These are phyloP conservation scores for Mucor circinelloides DNA, from an alignment of 371 early-diverging fungal genomes.

Conservation along the genomic window DNA sequence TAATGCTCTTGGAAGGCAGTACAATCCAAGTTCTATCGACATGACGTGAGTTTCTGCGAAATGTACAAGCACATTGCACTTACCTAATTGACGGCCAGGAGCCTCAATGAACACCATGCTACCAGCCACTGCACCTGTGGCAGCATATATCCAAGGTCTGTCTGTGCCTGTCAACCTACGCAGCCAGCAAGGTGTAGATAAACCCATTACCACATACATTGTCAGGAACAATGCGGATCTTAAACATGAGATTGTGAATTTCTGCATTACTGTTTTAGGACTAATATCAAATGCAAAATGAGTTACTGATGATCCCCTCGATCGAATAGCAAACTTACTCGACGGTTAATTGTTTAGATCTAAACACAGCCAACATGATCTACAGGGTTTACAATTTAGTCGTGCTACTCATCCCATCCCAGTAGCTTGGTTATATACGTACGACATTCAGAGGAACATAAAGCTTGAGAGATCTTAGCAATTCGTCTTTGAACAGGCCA, in stretches of 20 bases:
- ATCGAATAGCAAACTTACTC: conserved; percentile 36
- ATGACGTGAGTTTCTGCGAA: background rate
- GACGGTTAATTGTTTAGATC: conserved; percentile 42
- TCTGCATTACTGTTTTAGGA: conserved; percentile 37
- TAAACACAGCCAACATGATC: conserved; percentile 64
- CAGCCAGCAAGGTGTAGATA: conserved; percentile 67
- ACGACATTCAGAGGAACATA: conserved; percentile 76
- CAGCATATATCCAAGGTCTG: conserved; percentile 48
- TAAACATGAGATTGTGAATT: conserved; percentile 57
- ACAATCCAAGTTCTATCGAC: conserved; percentile 73
- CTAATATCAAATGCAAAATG: conserved; percentile 17
- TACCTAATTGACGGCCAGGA: conserved; percentile 70
- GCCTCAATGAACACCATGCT: conserved; percentile 74
- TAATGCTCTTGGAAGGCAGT: conserved; percentile 80
- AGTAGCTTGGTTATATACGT: conserved; percentile 14
- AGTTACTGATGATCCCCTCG: background rate
- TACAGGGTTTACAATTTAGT: conserved; percentile 6
- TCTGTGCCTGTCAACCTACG: conserved; percentile 66
- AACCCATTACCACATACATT: conserved; percentile 65
- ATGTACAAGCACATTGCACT: background rate
- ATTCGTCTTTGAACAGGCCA: conserved; percentile 47
- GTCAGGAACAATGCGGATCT: conserved; percentile 77
- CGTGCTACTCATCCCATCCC: background rate
- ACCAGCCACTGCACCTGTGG: conserved; percentile 73
- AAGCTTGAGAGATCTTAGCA: conserved; percentile 60